A percentile compares a stretch with the other conserved stretches of the same genome.
Evolutionary conservation across 2,329 filamentous ascomycete genomes (phyloP).

Genomic region (Penicillium rolfsii): DNA sequence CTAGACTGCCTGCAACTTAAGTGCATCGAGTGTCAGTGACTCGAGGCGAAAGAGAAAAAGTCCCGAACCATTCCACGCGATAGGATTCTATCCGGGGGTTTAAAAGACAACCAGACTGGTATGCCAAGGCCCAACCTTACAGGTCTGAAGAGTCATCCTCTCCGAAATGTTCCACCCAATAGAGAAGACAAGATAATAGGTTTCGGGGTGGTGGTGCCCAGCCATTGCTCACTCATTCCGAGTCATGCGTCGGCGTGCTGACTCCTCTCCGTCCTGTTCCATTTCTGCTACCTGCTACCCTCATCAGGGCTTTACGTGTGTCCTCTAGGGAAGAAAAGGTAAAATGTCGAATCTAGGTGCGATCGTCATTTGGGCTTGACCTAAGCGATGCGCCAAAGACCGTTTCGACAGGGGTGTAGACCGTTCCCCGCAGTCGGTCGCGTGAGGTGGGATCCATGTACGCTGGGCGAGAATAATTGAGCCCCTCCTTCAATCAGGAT

Average conservation of each 20-base stretch:
- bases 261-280: neutral
- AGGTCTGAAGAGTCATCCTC: conserved; percentile 2
- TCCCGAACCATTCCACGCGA: neutral
- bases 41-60: neutral
- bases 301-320: neutral
- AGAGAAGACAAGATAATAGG: conserved; percentile 9
- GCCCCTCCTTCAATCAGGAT: neutral
- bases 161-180: conserved; percentile 29
- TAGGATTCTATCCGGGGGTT: conserved; percentile 15
- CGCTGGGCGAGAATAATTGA: neutral
- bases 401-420: neutral
- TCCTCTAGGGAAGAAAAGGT: neutral
- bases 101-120: conserved; percentile 24
- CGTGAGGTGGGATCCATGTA: neutral
- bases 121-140: conserved; percentile 6
- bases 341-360: neutral
- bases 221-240: conserved; percentile 20
- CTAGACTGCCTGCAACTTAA: conserved; percentile 6
- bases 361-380: neutral
- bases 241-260: conserved; percentile 13
- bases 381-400: neutral
- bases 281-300: neutral
- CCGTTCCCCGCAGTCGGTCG: neutral
- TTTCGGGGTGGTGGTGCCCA: conserved; percentile 1
- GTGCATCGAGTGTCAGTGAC: neutral